These are phyloP conservation scores for Fusarium sp. DNA, from an alignment of 2,329 filamentous ascomycete genomes.

Conservation along the genomic window DNA sequence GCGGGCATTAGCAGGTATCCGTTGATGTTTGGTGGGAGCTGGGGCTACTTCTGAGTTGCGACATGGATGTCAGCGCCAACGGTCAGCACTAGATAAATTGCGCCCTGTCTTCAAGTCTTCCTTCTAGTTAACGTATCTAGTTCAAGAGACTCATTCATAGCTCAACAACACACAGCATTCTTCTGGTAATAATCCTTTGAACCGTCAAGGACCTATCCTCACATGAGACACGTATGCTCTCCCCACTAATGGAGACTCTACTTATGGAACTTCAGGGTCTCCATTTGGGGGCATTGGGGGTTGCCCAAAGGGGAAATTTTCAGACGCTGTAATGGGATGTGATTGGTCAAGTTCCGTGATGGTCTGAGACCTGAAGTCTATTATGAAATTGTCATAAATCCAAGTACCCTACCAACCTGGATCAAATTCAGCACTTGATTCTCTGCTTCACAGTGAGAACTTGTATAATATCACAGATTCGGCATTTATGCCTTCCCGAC, in stretches of 20 bases:
- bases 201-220: background rate
- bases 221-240: background rate
- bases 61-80: background rate
- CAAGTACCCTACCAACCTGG: background rate
- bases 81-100: background rate
- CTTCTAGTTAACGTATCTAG: background rate
- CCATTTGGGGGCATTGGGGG: conserved; percentile 4
- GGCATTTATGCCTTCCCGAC: background rate
- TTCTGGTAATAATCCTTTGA: background rate
- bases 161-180: background rate
- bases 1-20: background rate
- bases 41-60: background rate
- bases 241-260: background rate
- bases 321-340: background rate
- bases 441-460: background rate
- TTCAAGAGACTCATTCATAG: background rate
- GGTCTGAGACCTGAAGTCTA: background rate
- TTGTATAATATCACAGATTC: background rate
- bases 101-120: background rate
- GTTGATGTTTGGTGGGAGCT: background rate
- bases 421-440: background rate
- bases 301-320: conserved; percentile 25
- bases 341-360: conserved; percentile 14
- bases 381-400: too few species aligned
- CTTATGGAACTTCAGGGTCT: background rate